Evolutionary conservation across 441 rosid genomes (phyloP), one percentile per base, ranked within the genome.

Genomic region (California macrophylla): DNA sequence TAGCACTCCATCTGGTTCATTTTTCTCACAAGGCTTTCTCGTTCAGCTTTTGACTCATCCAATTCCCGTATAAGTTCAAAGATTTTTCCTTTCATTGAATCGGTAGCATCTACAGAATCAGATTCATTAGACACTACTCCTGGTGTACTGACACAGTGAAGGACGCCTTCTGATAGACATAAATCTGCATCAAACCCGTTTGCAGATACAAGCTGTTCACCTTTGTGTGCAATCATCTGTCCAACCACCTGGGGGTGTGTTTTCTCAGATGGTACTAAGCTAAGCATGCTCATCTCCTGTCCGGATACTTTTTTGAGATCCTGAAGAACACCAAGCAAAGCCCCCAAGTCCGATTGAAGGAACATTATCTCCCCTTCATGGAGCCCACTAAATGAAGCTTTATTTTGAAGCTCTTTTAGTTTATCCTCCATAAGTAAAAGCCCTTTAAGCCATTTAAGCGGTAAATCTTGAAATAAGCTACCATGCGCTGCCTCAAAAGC

Each of bases 1-100:
- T 95, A 92, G 77, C 98, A 89, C 77, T 95, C 99, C 99, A 95
- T 95, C 90, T 95, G 92, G 71, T 84, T 91, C 93, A 90, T 89
- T 85, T 95, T 95, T 84, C 87, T 90, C 40, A 87, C 81, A 73
- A 95, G 93, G 85, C 85, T 84, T 75, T 82, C 96, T 69, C 82
- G 82, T 83, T 92, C 98, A 76, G 87, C 84, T 84, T 92, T 92
- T 66, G 98, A 88, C 72, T 88, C 95, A 69, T 90, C 97, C 84
- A 95, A 80, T 71, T 89, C 97, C 69, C 87, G 83, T 73, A 92
- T 67, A 82, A 95, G 96, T 83, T 95, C 97, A 75, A 88, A 84
- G 56, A 88, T 81, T 81, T 90, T 88, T 34, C 84, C 88, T 83
- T 84, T 87, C 92, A 88, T 82, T 67, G 90, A 87, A 82, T 71